Conservation (phyloP, 306 rosid species). For the Alnus glutinosa region DNA sequence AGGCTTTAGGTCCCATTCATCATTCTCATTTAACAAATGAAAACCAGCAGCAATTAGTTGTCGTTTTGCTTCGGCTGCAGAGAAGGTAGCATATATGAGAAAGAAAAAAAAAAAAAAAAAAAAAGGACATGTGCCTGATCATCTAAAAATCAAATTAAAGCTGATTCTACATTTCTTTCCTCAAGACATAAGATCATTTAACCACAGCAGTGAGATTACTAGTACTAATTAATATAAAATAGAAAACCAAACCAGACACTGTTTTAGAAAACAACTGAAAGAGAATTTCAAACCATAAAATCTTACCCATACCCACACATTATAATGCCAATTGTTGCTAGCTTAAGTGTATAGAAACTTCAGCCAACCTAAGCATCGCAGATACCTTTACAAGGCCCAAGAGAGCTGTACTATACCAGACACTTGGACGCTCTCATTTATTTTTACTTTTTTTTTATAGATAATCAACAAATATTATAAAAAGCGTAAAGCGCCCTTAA, state of each 20-base stretch:
- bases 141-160: not conserved
- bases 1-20: conserved; percentile 88
- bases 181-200: not conserved
- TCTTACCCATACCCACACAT: no score
- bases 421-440: no score
- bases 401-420: no score
- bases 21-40: conserved; percentile 66
- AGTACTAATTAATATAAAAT: not conserved
- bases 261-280: not conserved
- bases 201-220: conserved; percentile 7
- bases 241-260: not conserved
- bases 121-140: not conserved
- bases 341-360: not conserved
- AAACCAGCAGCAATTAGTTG: conserved; percentile 81
- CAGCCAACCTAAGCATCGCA: not conserved
- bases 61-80: conserved; percentile 83
- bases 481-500: no score
- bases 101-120: not conserved
- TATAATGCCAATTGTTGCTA: not conserved
- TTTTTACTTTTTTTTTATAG: no score
- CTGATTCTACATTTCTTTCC: not conserved
- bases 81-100: not conserved
- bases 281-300: not conserved
- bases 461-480: no score
- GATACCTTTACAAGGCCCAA: not conserved